Percentiles rank a stretch among this genome's conserved stretches.
These are phyloP conservation scores for Calonectria pauciramosa DNA, from an alignment of 2,329 filamentous ascomycete genomes.

Conservation along the genomic window DNA sequence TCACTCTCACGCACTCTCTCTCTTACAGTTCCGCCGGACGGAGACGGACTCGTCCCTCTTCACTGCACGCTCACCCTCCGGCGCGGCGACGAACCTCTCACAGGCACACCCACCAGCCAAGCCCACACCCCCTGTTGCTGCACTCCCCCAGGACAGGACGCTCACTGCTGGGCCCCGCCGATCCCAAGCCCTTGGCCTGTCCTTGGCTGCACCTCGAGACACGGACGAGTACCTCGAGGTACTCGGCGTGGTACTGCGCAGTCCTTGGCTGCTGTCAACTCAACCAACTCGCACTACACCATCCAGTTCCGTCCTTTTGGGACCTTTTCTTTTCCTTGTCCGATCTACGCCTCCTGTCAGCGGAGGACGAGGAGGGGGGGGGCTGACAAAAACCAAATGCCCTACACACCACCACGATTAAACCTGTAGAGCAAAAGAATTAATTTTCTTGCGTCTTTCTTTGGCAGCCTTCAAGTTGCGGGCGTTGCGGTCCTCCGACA, in stretches of 20 bases:
- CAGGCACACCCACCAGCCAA: neutral
- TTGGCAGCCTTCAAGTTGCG: neutral
- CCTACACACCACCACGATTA: neutral
- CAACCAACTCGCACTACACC: neutral
- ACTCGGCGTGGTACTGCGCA: neutral
- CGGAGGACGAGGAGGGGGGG: neutral
- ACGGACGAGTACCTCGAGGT: constrained; percentile 20
- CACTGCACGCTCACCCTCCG: constrained; percentile 1
- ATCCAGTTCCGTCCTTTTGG: neutral
- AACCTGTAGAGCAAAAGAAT: neutral
- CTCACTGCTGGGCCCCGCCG: constrained; percentile 1
- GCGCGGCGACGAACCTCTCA: neutral
- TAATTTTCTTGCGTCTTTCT: neutral
- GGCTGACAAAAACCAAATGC: neutral
- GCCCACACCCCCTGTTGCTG: neutral
- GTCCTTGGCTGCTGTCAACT: neutral
- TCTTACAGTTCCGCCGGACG: neutral
- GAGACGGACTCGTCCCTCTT: constrained; percentile 5
- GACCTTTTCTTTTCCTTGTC: neutral
- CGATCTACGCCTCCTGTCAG: neutral
- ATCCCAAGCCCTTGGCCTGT: constrained; percentile 13
- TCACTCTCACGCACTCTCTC: neutral
- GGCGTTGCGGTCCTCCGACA: neutral
- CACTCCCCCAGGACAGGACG: neutral
- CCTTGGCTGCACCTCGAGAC: neutral